Evolutionary conservation across 257 asterid species (phyloP), one percentile per base, ranked within the genome.

Genomic region (Gentiana straminea): DNA sequence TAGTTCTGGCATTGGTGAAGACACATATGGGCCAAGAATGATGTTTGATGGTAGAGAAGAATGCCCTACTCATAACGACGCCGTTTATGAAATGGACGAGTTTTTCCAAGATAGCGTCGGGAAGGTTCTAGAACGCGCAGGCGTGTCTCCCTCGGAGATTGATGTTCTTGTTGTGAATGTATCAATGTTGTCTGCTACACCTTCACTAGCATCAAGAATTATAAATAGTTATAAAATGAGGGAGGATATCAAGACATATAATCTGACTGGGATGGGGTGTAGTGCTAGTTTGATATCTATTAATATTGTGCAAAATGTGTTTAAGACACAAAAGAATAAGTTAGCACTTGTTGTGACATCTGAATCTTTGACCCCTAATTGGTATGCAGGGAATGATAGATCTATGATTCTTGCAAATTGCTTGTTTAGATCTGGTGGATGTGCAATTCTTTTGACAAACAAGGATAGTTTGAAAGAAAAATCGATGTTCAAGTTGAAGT

Each of bases 381-480:
- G 98, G 98, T 91, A 91, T 66, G 33, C 70, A 0, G 98, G 97
- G 7, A 84, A 85, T 35, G 71, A 87, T 49, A 73, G 86, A 24
- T 87, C 97, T 11, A 91, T 91, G 98, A 87, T 91, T 15, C 82
- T 91, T 7, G 68, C 98, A 0, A 91, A 91, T 12, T 87, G 97
- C 51, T 61, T 91, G 54, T 91, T 91, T 60, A 59, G 98, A 37
- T 36, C 76, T 0, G 98, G 98, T 2, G 98, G 98, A 0, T 80
- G 95, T 65, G 89, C 84, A 0, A 58, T 83, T 61, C 47, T 91
- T 2, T 68, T 91, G 8, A 83, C 98, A 0, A 91, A 91, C 63
- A 80, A 78, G 2, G 53, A 72, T 1, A 43, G 67, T 2, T 15
- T 68, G 1, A 71, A 66, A 32, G 38, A 68, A 2, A 70, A 60